phyloP scores from a whole-genome alignment of 2,329 filamentous ascomycete genomes.

The Neurospora sp. region DNA sequence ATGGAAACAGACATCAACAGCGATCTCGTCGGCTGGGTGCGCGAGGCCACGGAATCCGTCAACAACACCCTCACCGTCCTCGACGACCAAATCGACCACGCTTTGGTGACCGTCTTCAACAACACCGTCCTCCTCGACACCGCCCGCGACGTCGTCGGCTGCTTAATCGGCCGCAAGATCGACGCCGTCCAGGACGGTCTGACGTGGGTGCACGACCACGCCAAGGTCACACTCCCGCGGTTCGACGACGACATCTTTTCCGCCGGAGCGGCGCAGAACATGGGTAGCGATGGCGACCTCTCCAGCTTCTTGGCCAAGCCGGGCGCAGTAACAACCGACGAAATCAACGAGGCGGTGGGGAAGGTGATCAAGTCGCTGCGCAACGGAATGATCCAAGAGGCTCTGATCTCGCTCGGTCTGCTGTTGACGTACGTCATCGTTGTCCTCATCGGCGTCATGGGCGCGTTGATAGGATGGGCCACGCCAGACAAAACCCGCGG shows the following conservation, averaged over 20 bases:
- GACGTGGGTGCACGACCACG: conserved; percentile 88
- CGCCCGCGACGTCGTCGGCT: conserved; percentile 70
- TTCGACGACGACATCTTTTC: conserved; percentile 78
- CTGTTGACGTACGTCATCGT: conserved; percentile 70
- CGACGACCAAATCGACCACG: conserved; percentile 63
- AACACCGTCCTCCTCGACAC: conserved; percentile 71
- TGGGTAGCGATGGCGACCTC: conserved; percentile 48
- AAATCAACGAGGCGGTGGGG: conserved; percentile 66
- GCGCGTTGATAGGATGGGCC: conserved; percentile 53
- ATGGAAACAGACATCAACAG: conserved; percentile 61
- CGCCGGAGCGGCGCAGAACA: conserved; percentile 55
- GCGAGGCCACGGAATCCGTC: conserved; percentile 68
- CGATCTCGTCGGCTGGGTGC: conserved; percentile 79
- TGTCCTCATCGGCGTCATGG: conserved; percentile 61
- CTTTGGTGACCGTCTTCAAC: conserved; percentile 69
- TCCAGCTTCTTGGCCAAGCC: conserved; percentile 70
- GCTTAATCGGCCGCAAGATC: conserved; percentile 81
- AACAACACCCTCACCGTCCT: conserved; percentile 81
- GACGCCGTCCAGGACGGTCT: conserved; percentile 74
- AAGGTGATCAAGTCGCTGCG: conserved; percentile 59
- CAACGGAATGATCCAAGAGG: conserved; percentile 61
- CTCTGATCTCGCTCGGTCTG: conserved; percentile 66
- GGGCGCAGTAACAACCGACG: conserved; percentile 62
- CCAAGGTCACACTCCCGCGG: conserved; percentile 69
- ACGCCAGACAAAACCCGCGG: conserved; percentile 48